Evolutionary conservation across 768 basidiomycete genomes (phyloP).

Genomic region (Tricholoma matsutake): DNA sequence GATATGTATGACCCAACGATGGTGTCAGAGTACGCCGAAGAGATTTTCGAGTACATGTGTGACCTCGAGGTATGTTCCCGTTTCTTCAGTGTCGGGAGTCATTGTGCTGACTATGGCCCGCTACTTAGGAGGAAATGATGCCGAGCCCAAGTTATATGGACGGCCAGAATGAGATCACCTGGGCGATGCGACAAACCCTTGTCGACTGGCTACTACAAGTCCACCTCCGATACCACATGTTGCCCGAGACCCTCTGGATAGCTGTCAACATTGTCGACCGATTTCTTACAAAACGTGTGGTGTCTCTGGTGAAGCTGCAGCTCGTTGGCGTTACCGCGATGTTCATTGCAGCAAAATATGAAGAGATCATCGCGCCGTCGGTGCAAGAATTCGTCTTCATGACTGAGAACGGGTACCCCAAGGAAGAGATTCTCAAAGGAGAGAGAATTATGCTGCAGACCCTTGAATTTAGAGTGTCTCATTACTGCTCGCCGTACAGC

Average conservation of each 20-base stretch:
- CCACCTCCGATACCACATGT: slow-evolving; percentile 97
- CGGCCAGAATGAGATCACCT: slow-evolving; percentile 86
- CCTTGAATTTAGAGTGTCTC: slow-evolving; percentile 91
- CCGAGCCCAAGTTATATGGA: slow-evolving; percentile 92
- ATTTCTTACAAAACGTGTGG: slow-evolving; percentile 85
- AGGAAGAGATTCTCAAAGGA: slow-evolving; percentile 97
- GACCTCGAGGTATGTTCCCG: slow-evolving; percentile 74
- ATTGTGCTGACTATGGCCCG: slow-evolving; percentile 17
- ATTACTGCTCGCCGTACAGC: slow-evolving; percentile 98
- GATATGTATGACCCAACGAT: slow-evolving; percentile 83
- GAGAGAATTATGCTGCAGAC: slow-evolving; percentile 96
- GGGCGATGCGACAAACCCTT: slow-evolving; percentile 94
- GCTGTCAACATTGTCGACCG: slow-evolving; percentile 96
- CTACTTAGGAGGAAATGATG: slow-evolving; percentile 76
- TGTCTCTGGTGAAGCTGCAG: slow-evolving; percentile 87
- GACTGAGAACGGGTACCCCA: slow-evolving; percentile 92
- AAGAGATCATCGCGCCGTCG: slow-evolving; percentile 95
- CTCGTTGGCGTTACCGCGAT: slow-evolving; percentile 98
- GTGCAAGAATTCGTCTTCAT: slow-evolving; percentile 99
- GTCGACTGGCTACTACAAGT: slow-evolving; percentile 99
- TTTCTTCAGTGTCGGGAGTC: not conserved
- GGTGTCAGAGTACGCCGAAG: slow-evolving; percentile 98
- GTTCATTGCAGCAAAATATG: slow-evolving; percentile 99
- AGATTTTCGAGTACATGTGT: slow-evolving; percentile 96
- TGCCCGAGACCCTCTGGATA: slow-evolving; percentile 99